phyloP scores from a whole-genome alignment of 805 yeast genomes.

The Saturnispora halmiae region DNA sequence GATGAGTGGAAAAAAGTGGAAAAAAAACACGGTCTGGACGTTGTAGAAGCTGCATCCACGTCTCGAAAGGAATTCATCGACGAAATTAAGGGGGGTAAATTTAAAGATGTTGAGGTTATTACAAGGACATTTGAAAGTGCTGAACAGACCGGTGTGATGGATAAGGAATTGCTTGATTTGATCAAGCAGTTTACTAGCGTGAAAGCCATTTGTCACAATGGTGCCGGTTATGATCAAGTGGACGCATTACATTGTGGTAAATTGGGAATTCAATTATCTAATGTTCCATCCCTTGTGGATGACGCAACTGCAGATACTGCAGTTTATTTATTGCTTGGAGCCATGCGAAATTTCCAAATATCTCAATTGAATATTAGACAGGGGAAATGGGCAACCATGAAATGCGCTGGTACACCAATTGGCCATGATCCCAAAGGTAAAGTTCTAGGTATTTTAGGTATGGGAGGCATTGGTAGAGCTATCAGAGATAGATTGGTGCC shows the following conservation, averaged over 20 bases:
- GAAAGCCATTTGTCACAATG: slow-evolving; percentile 38
- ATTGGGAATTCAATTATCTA: slow-evolving; percentile 38
- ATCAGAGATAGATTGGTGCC: slow-evolving; percentile 63
- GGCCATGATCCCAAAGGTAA: slow-evolving; percentile 75
- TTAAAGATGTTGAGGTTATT: slow-evolving; percentile 30
- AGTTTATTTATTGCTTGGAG: slow-evolving; percentile 40
- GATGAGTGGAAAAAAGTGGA: slow-evolving; percentile 47
- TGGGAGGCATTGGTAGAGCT: slow-evolving; percentile 88
- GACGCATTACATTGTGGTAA: slow-evolving; percentile 35
- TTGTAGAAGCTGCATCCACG: slow-evolving; percentile 36
- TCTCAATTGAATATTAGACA: slow-evolving; percentile 45
- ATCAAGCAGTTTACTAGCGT: slow-evolving; percentile 29
- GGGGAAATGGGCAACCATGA: slow-evolving; percentile 52
- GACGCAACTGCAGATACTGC: slow-evolving; percentile 52
- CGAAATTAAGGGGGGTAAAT: slow-evolving; percentile 31
- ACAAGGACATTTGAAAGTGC: slow-evolving; percentile 36
- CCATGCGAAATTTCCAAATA: slow-evolving; percentile 49
- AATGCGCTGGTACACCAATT: slow-evolving; percentile 45
- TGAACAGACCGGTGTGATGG: slow-evolving; percentile 34
- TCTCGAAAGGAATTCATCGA: slow-evolving; percentile 33
- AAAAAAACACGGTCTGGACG: slow-evolving; percentile 30
- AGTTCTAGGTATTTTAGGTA: slow-evolving; percentile 70
- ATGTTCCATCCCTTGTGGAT: slow-evolving; percentile 45
- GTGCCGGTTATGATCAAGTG: slow-evolving; percentile 53
- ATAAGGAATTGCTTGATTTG: slow-evolving; percentile 33